Percentiles rank a stretch among this genome's conserved stretches.
These are phyloP conservation scores for Podila clonocystis DNA, from an alignment of 192 early-diverging fungal genomes.

Conservation along the genomic window DNA sequence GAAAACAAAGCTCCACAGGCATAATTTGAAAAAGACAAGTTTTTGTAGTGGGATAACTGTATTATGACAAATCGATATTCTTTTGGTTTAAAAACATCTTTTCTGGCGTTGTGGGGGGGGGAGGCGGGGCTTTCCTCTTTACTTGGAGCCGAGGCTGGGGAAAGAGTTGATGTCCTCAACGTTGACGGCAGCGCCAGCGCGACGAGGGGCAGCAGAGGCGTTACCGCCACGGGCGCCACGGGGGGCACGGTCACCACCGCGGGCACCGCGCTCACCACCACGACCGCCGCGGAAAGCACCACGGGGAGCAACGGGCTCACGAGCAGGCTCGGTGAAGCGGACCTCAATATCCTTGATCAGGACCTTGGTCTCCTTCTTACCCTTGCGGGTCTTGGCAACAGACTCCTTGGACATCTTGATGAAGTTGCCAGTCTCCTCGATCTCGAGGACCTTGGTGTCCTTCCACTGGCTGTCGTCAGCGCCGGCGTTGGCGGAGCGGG, in stretches of 20 bases:
- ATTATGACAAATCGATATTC: background rate
- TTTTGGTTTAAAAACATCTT: background rate
- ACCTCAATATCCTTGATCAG: slow-evolving; percentile 84
- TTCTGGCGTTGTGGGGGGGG: background rate
- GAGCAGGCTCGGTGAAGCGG: slow-evolving; percentile 51
- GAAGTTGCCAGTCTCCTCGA: slow-evolving; percentile 81
- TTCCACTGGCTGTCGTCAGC: slow-evolving; percentile 88
- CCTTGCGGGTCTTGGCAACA: slow-evolving; percentile 52
- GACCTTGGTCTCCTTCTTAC: slow-evolving; percentile 71
- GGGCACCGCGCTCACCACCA: slow-evolving; percentile 56
- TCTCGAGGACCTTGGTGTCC: slow-evolving; percentile 75
- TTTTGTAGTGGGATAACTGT: slow-evolving; percentile 8
- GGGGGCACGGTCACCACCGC: slow-evolving; percentile 48
- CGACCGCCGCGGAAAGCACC: slow-evolving; percentile 50
- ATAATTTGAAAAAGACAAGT: slow-evolving; percentile 7
- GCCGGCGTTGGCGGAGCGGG: slow-evolving; percentile 91
- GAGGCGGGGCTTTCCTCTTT: slow-evolving; percentile 7
- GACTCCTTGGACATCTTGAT: slow-evolving; percentile 71
- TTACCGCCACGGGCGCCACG: slow-evolving; percentile 57
- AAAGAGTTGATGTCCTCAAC: slow-evolving; percentile 78
- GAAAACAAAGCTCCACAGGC: background rate
- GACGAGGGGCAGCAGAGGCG: slow-evolving; percentile 36
- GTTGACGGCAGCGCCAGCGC: slow-evolving; percentile 68
- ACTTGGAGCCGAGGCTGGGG: slow-evolving; percentile 72
- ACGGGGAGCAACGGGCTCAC: slow-evolving; percentile 42